Base-by-base conservation (phyloP, 768 basidiomycete species). In the Collybiopsis luxurians region DNA sequence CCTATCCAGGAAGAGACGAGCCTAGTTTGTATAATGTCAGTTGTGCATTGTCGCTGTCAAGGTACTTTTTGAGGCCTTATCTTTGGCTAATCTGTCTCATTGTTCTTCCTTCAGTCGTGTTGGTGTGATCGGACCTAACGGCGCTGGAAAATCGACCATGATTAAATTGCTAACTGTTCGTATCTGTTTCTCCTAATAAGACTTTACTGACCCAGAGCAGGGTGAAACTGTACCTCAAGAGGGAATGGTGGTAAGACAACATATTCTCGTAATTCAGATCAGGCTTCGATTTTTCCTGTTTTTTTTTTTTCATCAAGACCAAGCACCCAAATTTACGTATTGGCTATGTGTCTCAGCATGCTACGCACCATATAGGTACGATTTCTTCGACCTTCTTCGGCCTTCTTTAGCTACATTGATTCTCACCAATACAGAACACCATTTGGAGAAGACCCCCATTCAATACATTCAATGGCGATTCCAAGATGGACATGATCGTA, bases 391-490 rank as follows among this genome's bases (percentile, higher is more conserved):
- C n/a, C 21, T 27, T 36, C 59, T 57, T 65, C 13, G 17, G 19
- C n/a, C 21, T 27, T 36, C 34, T 51, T 36, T 24, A 10, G 31
- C 13, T 38, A 39, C 0, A 21, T 56, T 24, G n/a, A 26, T 30
- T 56, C 36, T 59, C 4, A 46, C 28, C 47, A 59, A 57, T 55
- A 59, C 68, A 90, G 92, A 96, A 69, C 88, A 84, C 64, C 95
- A 98, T 75, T 71, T 98, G 43, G 94, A 96, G 73, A 97, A 98
- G 77, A 96, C 95, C 4, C 92, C 96, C 24, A 91, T 95, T 59
- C 89, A 88, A 54, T 98, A 98, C 68, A 97, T 98, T 65, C 94
- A 97, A 75, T 98, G 95, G 95, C 90, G 95, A 64, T 98, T 95
- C 84, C 95, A 98, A 69, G 95, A 97, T 71, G 96, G 95, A 48